phyloP scores from a whole-genome alignment of 257 asterid genomes.

The Apocynum venetum region DNA sequence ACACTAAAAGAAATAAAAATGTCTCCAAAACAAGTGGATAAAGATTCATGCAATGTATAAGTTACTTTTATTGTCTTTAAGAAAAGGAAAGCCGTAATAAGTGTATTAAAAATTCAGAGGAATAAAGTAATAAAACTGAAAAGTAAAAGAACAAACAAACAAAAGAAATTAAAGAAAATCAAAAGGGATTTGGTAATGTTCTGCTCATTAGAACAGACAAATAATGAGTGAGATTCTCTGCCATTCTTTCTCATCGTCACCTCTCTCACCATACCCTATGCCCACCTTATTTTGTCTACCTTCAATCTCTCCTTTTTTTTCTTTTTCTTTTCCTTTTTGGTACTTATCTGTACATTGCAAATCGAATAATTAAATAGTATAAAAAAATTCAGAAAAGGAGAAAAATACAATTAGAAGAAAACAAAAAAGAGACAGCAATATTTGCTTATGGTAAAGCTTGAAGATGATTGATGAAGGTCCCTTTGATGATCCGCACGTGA shows the following conservation, averaged over 20 bases:
- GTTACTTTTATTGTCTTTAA: conserved; percentile 35
- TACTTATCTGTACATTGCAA: conserved; percentile 11
- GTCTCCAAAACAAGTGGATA: conserved; percentile 25
- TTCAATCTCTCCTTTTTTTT: neutral
- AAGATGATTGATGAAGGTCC: neutral
- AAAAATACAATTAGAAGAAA: neutral
- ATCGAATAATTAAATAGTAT: neutral
- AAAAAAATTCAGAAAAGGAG: neutral
- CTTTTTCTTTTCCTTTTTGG: neutral
- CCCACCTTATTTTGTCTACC: conserved; percentile 27
- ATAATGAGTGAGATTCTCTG: conserved; percentile 36
- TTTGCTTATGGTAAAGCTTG: neutral
- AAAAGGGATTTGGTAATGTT: conserved; percentile 21
- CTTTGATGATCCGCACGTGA: conserved; percentile 6
- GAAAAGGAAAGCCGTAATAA: conserved; percentile 22
- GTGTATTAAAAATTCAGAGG: conserved; percentile 30
- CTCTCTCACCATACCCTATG: conserved; percentile 8
- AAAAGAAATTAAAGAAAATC: conserved; percentile 25
- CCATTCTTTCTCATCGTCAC: conserved; percentile 14
- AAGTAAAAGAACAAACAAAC: conserved; percentile 41
- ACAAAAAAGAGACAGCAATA: neutral
- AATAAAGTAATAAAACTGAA: conserved; percentile 39
- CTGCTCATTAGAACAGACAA: conserved; percentile 31
- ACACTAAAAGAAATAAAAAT: conserved; percentile 14
- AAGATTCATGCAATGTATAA: conserved; percentile 23